These are phyloP conservation scores for Volvox carteri DNA, from an alignment of 163 green algal species.

Conservation along the genomic window DNA sequence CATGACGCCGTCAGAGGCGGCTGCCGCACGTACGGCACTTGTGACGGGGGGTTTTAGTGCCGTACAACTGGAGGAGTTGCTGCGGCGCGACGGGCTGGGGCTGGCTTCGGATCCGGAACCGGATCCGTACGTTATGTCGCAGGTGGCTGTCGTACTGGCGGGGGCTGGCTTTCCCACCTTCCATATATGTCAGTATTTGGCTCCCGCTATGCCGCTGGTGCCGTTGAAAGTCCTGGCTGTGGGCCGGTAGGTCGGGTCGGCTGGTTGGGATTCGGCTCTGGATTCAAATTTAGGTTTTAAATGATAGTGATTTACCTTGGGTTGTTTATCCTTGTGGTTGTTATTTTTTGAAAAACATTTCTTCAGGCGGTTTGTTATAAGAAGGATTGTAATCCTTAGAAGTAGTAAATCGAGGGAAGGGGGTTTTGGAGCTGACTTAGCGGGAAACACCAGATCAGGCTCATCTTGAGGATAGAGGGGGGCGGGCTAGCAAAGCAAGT, in stretches of 20 bases:
- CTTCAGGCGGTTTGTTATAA: too few relatives aligned
- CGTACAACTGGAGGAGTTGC: not conserved
- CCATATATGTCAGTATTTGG: constrained; percentile 51
- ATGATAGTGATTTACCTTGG: too few relatives aligned
- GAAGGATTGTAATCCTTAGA: too few relatives aligned
- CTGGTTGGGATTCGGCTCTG: too few relatives aligned
- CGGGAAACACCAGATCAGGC: too few relatives aligned
- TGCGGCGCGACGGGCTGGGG: constrained; percentile 36
- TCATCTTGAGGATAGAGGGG: too few relatives aligned
- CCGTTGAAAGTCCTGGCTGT: not conserved
- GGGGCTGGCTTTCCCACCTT: constrained; percentile 41
- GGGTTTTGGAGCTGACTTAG: too few relatives aligned
- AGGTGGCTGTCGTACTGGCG: constrained; percentile 44
- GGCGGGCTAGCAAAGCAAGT: too few relatives aligned
- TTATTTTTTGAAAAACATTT: too few relatives aligned
- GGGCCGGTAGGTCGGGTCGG: not conserved
- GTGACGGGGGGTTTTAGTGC: not conserved
- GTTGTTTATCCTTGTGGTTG: too few relatives aligned
- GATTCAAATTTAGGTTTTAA: too few relatives aligned
- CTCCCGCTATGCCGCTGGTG: not conserved
- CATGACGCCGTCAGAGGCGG: constrained; percentile 29
- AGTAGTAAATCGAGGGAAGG: too few relatives aligned
- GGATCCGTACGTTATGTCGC: constrained; percentile 24
- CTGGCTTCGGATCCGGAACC: constrained; percentile 34
- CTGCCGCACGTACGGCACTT: constrained; percentile 21